These are phyloP conservation scores for Coniophora puteana DNA, from an alignment of 1,284 basidiomycete species.

Conservation along the genomic window DNA sequence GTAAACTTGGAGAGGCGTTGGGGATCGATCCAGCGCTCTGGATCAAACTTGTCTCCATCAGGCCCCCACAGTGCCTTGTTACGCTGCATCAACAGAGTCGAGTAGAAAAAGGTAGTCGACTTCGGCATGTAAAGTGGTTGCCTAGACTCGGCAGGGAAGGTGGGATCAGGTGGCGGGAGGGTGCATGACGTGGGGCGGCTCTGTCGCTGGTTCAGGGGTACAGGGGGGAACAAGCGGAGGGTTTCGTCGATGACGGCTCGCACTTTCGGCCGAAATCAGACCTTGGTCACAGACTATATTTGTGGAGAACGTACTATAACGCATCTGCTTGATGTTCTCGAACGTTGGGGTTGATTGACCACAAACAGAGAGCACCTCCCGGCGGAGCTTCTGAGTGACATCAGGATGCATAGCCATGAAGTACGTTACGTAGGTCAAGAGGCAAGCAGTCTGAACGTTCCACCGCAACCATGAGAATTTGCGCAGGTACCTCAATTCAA, in stretches of 20 bases:
- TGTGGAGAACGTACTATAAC: slow-evolving; percentile 48
- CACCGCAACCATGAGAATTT: slow-evolving; percentile 5
- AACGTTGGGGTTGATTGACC: slow-evolving; percentile 48
- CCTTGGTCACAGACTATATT: slow-evolving; percentile 6
- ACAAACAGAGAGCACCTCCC: slow-evolving; percentile 55
- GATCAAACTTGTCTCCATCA: slow-evolving; percentile 68
- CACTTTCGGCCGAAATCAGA: slow-evolving; percentile 35
- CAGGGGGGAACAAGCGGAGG: slow-evolving; percentile 68
- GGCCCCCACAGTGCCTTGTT: slow-evolving; percentile 61
- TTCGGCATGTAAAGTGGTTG: slow-evolving; percentile 57
- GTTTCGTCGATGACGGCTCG: slow-evolving; percentile 72
- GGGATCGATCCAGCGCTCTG: slow-evolving; percentile 65
- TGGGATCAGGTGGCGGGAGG: slow-evolving; percentile 48
- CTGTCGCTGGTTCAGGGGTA: slow-evolving; percentile 64
- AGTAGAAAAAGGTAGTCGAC: slow-evolving; percentile 51
- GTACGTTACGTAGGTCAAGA: slow-evolving; percentile 62
- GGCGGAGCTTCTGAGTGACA: slow-evolving; percentile 48
- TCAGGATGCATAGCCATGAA: slow-evolving; percentile 61
- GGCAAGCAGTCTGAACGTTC: slow-evolving; percentile 48
- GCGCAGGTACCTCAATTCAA: background rate
- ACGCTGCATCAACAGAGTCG: slow-evolving; percentile 57
- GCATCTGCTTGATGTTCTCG: slow-evolving; percentile 50
- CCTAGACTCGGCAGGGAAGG: slow-evolving; percentile 30
- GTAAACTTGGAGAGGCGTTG: slow-evolving; percentile 43
- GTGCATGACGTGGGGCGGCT: slow-evolving; percentile 42